phyloP scores from a whole-genome alignment of 768 basidiomycete species.

The Termitomyces eurrhizus region DNA sequence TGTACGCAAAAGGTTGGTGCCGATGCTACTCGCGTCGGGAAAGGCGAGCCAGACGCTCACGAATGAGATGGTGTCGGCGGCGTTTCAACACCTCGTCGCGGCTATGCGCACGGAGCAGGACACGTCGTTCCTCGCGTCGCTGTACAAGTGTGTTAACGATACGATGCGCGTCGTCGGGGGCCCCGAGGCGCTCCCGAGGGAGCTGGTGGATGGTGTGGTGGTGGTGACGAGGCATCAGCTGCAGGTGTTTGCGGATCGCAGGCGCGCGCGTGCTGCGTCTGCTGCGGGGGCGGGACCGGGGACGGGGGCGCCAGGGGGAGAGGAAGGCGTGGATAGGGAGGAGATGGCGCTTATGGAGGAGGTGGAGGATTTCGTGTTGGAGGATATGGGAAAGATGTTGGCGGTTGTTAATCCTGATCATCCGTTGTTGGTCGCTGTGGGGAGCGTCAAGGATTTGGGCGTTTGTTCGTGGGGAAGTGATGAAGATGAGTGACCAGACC shows the following conservation, averaged over 20 bases:
- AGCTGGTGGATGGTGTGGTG: slow-evolving; percentile 50
- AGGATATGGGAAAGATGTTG: slow-evolving; percentile 73
- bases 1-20: slow-evolving; percentile 69
- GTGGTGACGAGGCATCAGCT: slow-evolving; percentile 74
- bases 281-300: slow-evolving; percentile 8
- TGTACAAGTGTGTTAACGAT: slow-evolving; percentile 70
- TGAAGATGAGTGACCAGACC: slow-evolving; percentile 32
- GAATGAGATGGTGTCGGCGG: slow-evolving; percentile 62
- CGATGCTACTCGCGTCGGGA: slow-evolving; percentile 65
- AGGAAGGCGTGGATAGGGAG: slow-evolving; percentile 44
- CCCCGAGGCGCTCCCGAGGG: slow-evolving; percentile 45
- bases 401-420: slow-evolving; percentile 52
- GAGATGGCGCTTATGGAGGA: slow-evolving; percentile 74
- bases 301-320: neutral
- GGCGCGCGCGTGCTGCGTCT: slow-evolving; percentile 45
- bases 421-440: slow-evolving; percentile 63
- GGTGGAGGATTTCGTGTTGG: slow-evolving; percentile 78
- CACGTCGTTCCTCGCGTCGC: slow-evolving; percentile 70
- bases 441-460: slow-evolving; percentile 70
- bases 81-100: slow-evolving; percentile 60
- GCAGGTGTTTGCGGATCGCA: slow-evolving; percentile 61
- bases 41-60: slow-evolving; percentile 64
- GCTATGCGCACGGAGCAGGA: slow-evolving; percentile 68
- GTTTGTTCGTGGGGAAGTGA: slow-evolving; percentile 46
- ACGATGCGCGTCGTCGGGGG: slow-evolving; percentile 57